Percentiles rank a stretch among this genome's conserved stretches.
phyloP scores from a whole-genome alignment of 345 rosid genomes.

The Excoecaria cochinchinensis region DNA sequence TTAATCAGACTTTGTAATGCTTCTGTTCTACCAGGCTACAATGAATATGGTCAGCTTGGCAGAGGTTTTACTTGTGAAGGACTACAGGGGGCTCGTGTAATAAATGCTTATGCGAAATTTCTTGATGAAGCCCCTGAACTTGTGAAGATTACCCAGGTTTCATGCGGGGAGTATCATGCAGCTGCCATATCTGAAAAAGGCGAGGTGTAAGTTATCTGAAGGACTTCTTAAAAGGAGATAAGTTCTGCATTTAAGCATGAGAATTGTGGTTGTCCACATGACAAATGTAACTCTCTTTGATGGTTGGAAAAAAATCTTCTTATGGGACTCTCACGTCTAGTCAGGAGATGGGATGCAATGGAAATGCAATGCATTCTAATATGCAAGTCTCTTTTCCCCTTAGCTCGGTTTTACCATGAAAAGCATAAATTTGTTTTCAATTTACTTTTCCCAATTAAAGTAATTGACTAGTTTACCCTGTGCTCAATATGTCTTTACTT shows the following conservation, averaged over 20 bases:
- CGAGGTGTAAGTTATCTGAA: slow-evolving; percentile 92
- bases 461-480: not conserved
- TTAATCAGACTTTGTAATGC: slow-evolving; percentile 20
- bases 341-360: slow-evolving; percentile 59
- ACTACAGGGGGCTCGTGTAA: slow-evolving; percentile 71
- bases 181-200: slow-evolving; percentile 86
- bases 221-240: slow-evolving; percentile 44
- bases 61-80: slow-evolving; percentile 97
- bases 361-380: slow-evolving; percentile 56
- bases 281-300: slow-evolving; percentile 49
- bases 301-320: slow-evolving; percentile 52
- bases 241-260: slow-evolving; percentile 45
- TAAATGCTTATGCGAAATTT: slow-evolving; percentile 75
- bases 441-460: not conserved
- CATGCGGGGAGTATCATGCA: slow-evolving; percentile 97
- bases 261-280: slow-evolving; percentile 46
- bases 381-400: slow-evolving; percentile 69
- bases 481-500: not conserved
- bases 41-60: slow-evolving; percentile 96
- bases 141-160: slow-evolving; percentile 78
- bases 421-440: slow-evolving; percentile 4
- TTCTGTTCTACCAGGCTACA: slow-evolving; percentile 67
- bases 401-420: slow-evolving; percentile 22
- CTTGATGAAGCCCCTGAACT: slow-evolving; percentile 96
- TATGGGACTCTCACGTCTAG: slow-evolving; percentile 43